Conservation (phyloP, 768 basidiomycete genomes). For the Clavaria fumosa region DNA sequence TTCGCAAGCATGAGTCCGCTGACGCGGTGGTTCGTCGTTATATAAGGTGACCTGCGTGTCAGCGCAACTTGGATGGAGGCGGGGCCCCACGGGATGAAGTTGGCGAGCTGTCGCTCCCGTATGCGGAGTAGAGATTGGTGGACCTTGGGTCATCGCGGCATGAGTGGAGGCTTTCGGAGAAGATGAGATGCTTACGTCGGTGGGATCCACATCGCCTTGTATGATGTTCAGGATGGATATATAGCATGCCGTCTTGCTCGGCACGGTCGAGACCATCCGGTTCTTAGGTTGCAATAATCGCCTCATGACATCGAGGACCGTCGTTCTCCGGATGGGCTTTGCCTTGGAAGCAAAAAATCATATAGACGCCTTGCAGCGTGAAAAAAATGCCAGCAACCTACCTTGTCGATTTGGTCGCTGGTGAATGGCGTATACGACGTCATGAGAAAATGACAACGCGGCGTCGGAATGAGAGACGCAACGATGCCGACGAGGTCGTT, state of each 20-base stretch:
- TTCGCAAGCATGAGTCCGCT: constrained; percentile 98
- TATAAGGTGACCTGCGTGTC: constrained; percentile 80
- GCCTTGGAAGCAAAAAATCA: constrained; percentile 37
- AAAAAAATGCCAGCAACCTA: constrained; percentile 13
- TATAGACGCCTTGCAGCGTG: neutral
- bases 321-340: constrained; percentile 89
- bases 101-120: constrained; percentile 89
- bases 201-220: constrained; percentile 96
- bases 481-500: constrained; percentile 97
- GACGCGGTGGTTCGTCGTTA: constrained; percentile 81
- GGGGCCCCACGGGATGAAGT: constrained; percentile 99
- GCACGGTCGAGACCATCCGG: constrained; percentile 91
- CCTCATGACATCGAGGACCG: constrained; percentile 97
- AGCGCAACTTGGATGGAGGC: constrained; percentile 96
- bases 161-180: neutral
- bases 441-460: constrained; percentile 96
- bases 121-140: constrained; percentile 96
- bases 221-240: constrained; percentile 98
- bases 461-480: constrained; percentile 91
- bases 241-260: constrained; percentile 86
- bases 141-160: constrained; percentile 35
- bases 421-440: constrained; percentile 98
- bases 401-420: constrained; percentile 93
- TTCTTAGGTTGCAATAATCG: constrained; percentile 96
- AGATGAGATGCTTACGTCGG: constrained; percentile 49